Evolutionary conservation across 345 rosid species (phyloP).

Genomic region (Geranium brycei): DNA sequence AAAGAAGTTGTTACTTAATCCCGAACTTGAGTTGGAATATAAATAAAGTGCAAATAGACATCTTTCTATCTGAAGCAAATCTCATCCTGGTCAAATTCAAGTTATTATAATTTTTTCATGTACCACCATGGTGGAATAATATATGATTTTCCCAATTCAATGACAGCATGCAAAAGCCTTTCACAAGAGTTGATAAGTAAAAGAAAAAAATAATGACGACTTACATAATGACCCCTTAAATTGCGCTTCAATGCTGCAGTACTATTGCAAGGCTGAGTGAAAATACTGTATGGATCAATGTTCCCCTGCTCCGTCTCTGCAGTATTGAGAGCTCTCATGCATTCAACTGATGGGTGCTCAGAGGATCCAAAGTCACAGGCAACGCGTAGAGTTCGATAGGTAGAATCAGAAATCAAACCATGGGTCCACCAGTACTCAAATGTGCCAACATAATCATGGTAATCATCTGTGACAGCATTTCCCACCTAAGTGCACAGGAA

Average conservation of each 20-base stretch:
- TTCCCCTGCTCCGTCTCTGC: slow-evolving; percentile 69
- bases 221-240: slow-evolving; percentile 64
- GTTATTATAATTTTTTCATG: background rate
- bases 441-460: slow-evolving; percentile 63
- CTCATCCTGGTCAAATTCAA: background rate
- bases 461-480: slow-evolving; percentile 89
- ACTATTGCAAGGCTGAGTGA: slow-evolving; percentile 56
- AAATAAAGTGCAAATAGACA: background rate
- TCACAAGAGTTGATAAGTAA: background rate
- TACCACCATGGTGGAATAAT: background rate
- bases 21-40: background rate
- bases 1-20: background rate
- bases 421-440: slow-evolving; percentile 98
- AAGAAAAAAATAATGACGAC: slow-evolving; percentile 12
- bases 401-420: slow-evolving; percentile 86
- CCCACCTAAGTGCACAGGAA: slow-evolving; percentile 44
- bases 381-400: slow-evolving; percentile 41
- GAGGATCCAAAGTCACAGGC: slow-evolving; percentile 50
- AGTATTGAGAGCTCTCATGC: slow-evolving; percentile 39
- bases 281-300: slow-evolving; percentile 84
- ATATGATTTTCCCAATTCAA: background rate
- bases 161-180: background rate
- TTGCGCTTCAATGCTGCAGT: slow-evolving; percentile 41
- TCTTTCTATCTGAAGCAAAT: background rate
- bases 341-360: slow-evolving; percentile 54